A percentile compares a stretch with the other conserved stretches of the same genome.
These are phyloP conservation scores for Sutorius eximius DNA, from an alignment of 1,284 basidiomycete genomes.

Conservation along the genomic window DNA sequence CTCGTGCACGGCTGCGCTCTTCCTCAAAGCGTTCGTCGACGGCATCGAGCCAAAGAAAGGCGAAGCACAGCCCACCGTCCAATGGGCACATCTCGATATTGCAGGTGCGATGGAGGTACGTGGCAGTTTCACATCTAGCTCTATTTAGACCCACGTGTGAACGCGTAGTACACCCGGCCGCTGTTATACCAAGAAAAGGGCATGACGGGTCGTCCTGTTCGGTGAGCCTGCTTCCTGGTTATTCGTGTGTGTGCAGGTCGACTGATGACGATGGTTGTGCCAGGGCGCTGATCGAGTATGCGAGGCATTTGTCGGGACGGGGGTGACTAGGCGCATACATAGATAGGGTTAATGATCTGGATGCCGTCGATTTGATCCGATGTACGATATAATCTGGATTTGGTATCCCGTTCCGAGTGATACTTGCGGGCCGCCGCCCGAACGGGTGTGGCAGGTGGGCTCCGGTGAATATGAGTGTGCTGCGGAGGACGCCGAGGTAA, in stretches of 20 bases:
- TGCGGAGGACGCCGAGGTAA: too few species aligned
- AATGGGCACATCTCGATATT: slow-evolving; percentile 86
- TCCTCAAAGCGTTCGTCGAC: slow-evolving; percentile 81
- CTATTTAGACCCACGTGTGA: background rate
- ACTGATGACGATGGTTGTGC: background rate
- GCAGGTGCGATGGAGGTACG: slow-evolving; percentile 77
- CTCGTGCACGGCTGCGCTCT: slow-evolving; percentile 81
- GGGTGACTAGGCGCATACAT: slow-evolving; percentile 7
- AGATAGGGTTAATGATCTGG: background rate
- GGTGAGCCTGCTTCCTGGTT: slow-evolving; percentile 21
- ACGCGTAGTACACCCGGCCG: slow-evolving; percentile 48
- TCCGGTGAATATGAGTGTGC: too few species aligned
- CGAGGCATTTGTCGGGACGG: slow-evolving; percentile 26
- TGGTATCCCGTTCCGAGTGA: too few species aligned
- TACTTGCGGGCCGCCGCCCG: too few species aligned
- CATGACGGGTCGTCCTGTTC: slow-evolving; percentile 80
- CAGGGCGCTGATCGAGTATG: slow-evolving; percentile 30
- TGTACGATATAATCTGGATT: background rate
- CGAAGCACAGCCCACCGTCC: slow-evolving; percentile 48
- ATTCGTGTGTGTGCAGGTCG: background rate
- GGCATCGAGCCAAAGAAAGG: slow-evolving; percentile 61
- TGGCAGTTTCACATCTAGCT: background rate
- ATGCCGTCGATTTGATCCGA: background rate
- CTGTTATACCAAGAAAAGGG: slow-evolving; percentile 70
- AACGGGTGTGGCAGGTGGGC: too few species aligned